Evolutionary conservation across 2,329 filamentous ascomycete species (phyloP).

Genomic region (Xylariales sp.): DNA sequence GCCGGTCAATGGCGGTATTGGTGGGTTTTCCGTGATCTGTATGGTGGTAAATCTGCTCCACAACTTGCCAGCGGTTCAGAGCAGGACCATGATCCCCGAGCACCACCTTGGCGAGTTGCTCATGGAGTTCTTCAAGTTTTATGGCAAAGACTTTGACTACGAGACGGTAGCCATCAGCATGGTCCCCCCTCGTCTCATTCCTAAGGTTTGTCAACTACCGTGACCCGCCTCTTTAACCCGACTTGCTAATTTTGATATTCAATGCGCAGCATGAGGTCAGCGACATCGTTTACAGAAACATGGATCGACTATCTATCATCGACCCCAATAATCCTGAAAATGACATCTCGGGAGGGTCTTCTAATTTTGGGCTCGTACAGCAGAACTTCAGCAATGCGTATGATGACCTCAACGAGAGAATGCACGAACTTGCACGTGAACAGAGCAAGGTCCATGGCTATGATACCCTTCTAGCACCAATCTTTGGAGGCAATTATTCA

Average conservation of each 20-base stretch:
- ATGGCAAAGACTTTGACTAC: conserved; percentile 77
- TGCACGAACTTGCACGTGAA: conserved; percentile 44
- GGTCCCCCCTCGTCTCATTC: conserved; percentile 62
- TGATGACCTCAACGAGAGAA: conserved; percentile 49
- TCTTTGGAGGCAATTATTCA: conserved; percentile 76
- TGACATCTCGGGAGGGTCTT: conserved; percentile 85
- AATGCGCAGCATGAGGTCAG: conserved; percentile 2
- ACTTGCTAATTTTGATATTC: conserved; percentile 10
- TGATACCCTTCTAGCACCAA: conserved; percentile 62
- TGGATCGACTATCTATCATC: conserved; percentile 74
- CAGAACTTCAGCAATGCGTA: conserved; percentile 66
- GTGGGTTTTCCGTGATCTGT: conserved; percentile 92
- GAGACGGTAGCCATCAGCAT: conserved; percentile 68
- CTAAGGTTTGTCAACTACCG: conserved; percentile 55
- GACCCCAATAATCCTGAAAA: conserved; percentile 84
- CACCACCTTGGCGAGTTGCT: conserved; percentile 76
- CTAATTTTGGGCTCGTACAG: conserved; percentile 63
- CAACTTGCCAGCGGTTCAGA: conserved; percentile 67
- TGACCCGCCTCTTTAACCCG: not conserved
- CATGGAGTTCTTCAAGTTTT: conserved; percentile 84
- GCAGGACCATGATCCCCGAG: conserved; percentile 51
- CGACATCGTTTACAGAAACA: conserved; percentile 52
- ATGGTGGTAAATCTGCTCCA: conserved; percentile 87
- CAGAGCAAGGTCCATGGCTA: conserved; percentile 18
- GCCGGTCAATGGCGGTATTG: conserved; percentile 84